These are phyloP conservation scores for Pythium plurisporium DNA, from an alignment of 352 stramenopile species.

Conservation along the genomic window DNA sequence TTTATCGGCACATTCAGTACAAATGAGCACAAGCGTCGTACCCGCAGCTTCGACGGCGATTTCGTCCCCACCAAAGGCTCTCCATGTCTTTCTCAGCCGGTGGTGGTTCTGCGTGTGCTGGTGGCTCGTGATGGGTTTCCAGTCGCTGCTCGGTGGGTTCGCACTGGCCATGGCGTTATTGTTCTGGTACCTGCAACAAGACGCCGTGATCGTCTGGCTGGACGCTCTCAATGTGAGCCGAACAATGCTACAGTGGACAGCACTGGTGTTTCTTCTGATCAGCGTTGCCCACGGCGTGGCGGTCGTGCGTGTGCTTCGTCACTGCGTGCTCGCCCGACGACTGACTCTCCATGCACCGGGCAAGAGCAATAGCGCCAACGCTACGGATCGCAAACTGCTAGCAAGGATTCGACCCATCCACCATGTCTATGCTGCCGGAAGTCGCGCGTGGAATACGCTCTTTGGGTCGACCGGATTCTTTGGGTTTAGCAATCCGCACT, in stretches of 20 bases:
- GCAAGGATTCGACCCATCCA: too few relatives aligned
- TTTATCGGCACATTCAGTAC: too few relatives aligned
- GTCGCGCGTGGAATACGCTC: background rate
- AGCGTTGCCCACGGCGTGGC: background rate
- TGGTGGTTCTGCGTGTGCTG: constrained; percentile 3
- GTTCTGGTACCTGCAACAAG: constrained; percentile 1
- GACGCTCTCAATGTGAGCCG: background rate
- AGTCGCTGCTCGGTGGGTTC: constrained; percentile 1
- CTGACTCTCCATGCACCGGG: background rate
- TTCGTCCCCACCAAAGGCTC: background rate
- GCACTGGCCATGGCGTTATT: background rate
- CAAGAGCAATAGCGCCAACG: background rate
- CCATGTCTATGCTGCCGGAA: background rate
- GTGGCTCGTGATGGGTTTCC: constrained; percentile 1
- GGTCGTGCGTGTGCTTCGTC: background rate
- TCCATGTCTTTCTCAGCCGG: background rate
- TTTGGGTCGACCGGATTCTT: constrained; percentile 10
- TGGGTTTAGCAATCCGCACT: constrained; percentile 2
- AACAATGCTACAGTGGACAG: background rate
- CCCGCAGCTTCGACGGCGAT: too few relatives aligned
- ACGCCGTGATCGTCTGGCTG: background rate
- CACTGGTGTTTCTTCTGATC: constrained; percentile 5
- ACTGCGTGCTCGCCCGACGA: background rate
- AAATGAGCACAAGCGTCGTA: background rate
- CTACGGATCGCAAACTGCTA: too few relatives aligned